Percentiles rank a stretch among this genome's conserved stretches.
Conservation (phyloP, 495 filamentous ascomycete species). For the Friedmanniomyces simplex region DNA sequence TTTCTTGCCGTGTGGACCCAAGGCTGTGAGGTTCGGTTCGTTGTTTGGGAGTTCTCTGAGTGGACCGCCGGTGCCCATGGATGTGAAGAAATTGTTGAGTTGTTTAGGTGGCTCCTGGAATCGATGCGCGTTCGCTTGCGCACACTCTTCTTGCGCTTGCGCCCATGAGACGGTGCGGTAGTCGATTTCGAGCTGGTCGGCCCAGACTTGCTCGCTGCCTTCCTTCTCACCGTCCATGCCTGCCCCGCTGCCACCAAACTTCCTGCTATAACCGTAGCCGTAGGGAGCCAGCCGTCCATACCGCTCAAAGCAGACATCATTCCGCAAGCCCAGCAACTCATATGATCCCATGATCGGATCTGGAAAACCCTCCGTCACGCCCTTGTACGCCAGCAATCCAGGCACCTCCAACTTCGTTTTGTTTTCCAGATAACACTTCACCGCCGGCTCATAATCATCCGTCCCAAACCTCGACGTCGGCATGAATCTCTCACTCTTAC, state of each 20-base stretch:
- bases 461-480: neutral
- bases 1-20: constrained; percentile 17
- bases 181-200: constrained; percentile 51
- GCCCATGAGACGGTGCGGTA: constrained; percentile 67
- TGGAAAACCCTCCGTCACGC: constrained; percentile 71
- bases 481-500: constrained; percentile 17
- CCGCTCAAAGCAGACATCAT: constrained; percentile 90
- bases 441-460: constrained; percentile 39
- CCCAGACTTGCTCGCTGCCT: constrained; percentile 65
- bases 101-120: constrained; percentile 45
- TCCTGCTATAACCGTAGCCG: constrained; percentile 69
- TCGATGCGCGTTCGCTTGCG: constrained; percentile 55
- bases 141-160: constrained; percentile 59
- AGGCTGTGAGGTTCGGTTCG: neutral
- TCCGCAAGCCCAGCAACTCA: constrained; percentile 62
- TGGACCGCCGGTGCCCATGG: constrained; percentile 35
- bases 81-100: constrained; percentile 36
- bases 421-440: constrained; percentile 67
- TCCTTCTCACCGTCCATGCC: constrained; percentile 71
- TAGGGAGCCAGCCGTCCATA: constrained; percentile 84
- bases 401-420: constrained; percentile 53
- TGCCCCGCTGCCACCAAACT: constrained; percentile 68
- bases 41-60: constrained; percentile 7
- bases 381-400: constrained; percentile 55
- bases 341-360: constrained; percentile 74